A percentile compares a stretch with the other conserved stretches of the same genome.
Evolutionary conservation across 495 filamentous ascomycete genomes (phyloP).

Genomic region (Talaromyces trachyspermus): DNA sequence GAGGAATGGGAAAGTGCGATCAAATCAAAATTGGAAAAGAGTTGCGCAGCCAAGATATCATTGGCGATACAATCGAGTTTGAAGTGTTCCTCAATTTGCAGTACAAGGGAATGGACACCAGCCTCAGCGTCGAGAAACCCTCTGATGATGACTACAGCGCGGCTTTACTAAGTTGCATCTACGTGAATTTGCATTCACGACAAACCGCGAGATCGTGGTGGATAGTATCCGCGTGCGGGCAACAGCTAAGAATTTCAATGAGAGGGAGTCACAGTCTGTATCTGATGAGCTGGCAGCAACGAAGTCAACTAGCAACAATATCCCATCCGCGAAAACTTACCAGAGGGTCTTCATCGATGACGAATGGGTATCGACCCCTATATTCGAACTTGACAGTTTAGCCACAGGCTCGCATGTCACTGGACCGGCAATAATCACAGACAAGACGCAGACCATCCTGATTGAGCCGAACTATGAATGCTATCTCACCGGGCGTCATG

Average conservation of each 20-base stretch:
- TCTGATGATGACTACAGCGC: slow-evolving; percentile 29
- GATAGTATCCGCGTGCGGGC: slow-evolving; percentile 79
- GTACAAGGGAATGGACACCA: slow-evolving; percentile 46
- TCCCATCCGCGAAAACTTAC: slow-evolving; percentile 66
- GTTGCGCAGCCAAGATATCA: slow-evolving; percentile 31
- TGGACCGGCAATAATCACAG: slow-evolving; percentile 87
- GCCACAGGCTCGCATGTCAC: slow-evolving; percentile 64
- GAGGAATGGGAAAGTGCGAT: slow-evolving; percentile 26
- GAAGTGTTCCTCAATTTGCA: slow-evolving; percentile 48
- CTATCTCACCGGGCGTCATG: slow-evolving; percentile 32
- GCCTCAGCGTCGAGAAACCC: slow-evolving; percentile 42
- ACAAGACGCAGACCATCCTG: slow-evolving; percentile 93
- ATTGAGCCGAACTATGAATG: slow-evolving; percentile 74
- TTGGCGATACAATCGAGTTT: slow-evolving; percentile 31
- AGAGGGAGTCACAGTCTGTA: slow-evolving; percentile 42
- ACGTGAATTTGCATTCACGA: slow-evolving; percentile 48
- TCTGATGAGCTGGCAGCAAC: slow-evolving; percentile 45
- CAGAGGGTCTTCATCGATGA: slow-evolving; percentile 79
- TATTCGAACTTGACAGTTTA: slow-evolving; percentile 78
- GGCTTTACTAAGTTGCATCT: slow-evolving; percentile 42
- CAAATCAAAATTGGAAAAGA: slow-evolving; percentile 26
- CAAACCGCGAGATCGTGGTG: slow-evolving; percentile 44
- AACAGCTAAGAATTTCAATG: slow-evolving; percentile 48
- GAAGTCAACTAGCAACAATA: slow-evolving; percentile 44
- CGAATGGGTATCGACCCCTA: slow-evolving; percentile 70